phyloP scores from a whole-genome alignment of 306 rosid species.

The Gastrolobium bilobum region DNA sequence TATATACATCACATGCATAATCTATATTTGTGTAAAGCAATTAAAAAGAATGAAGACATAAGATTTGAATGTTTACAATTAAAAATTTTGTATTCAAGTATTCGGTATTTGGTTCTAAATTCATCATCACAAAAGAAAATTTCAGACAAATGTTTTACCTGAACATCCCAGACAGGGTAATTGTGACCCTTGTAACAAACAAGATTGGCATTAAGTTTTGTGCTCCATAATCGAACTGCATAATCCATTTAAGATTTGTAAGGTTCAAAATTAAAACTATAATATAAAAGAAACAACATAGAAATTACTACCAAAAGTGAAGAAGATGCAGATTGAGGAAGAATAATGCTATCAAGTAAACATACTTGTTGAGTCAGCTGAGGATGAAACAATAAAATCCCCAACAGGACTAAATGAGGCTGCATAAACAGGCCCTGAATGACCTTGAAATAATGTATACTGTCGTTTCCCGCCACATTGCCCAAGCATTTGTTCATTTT shows the following conservation, averaged over 20 bases:
- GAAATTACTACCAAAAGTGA: conserved; percentile 11
- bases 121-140: conserved; percentile 40
- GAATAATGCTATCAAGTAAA: conserved; percentile 37
- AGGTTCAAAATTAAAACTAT: conserved; percentile 28
- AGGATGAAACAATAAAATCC: conserved; percentile 89
- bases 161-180: conserved; percentile 99
- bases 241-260: conserved; percentile 38
- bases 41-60: not conserved
- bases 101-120: conserved; percentile 4
- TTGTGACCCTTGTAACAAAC: conserved; percentile 99
- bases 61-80: not conserved
- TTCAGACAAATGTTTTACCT: conserved; percentile 60
- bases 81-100: not conserved
- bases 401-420: conserved; percentile 91
- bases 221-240: conserved; percentile 98
- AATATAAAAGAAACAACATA: conserved; percentile 19
- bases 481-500: conserved; percentile 67
- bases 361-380: conserved; percentile 93
- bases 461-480: conserved; percentile 71
- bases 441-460: conserved; percentile 93
- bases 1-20: not conserved
- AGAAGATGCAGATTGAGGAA: conserved; percentile 34
- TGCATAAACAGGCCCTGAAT: conserved; percentile 95
- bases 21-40: conserved; percentile 24
- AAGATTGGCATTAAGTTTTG: conserved; percentile 84